These are phyloP conservation scores for Zygosaccharomyces lentus DNA, from an alignment of 805 yeast species.

Conservation along the genomic window DNA sequence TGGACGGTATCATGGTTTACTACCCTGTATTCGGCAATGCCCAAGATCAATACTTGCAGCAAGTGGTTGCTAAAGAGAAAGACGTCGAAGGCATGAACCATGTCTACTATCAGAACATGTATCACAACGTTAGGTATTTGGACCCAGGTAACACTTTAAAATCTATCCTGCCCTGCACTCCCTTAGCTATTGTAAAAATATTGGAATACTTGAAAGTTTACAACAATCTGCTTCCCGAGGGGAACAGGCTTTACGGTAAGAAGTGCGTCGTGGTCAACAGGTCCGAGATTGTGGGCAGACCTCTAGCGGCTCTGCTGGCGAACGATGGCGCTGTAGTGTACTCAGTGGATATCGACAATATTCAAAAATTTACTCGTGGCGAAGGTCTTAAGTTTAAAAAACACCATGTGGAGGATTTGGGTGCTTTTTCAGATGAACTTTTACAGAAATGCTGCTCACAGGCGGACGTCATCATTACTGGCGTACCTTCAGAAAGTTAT, in stretches of 20 bases:
- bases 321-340: slow-evolving; percentile 97
- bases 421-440: slow-evolving; percentile 36
- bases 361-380: slow-evolving; percentile 91
- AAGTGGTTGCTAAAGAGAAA: slow-evolving; percentile 82
- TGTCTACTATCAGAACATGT: slow-evolving; percentile 86
- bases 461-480: slow-evolving; percentile 93
- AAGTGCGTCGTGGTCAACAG: slow-evolving; percentile 87
- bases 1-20: slow-evolving; percentile 93
- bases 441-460: slow-evolving; percentile 61
- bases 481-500: slow-evolving; percentile 81
- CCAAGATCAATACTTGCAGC: slow-evolving; percentile 94
- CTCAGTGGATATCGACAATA: slow-evolving; percentile 81
- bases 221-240: slow-evolving; percentile 75
- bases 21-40: slow-evolving; percentile 95
- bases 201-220: slow-evolving; percentile 86
- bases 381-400: slow-evolving; percentile 77
- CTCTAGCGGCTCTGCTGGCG: slow-evolving; percentile 90
- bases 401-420: slow-evolving; percentile 70
- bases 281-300: slow-evolving; percentile 96
- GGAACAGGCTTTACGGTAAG: slow-evolving; percentile 90
- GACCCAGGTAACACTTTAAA: slow-evolving; percentile 68
- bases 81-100: slow-evolving; percentile 96
- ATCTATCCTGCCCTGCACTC: slow-evolving; percentile 93
- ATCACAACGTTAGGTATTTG: slow-evolving; percentile 83
- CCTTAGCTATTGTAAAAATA: slow-evolving; percentile 89